A percentile compares a stretch with the other conserved stretches of the same genome.
phyloP scores from a whole-genome alignment of 306 rosid species.

The Mucuna pruriens region DNA sequence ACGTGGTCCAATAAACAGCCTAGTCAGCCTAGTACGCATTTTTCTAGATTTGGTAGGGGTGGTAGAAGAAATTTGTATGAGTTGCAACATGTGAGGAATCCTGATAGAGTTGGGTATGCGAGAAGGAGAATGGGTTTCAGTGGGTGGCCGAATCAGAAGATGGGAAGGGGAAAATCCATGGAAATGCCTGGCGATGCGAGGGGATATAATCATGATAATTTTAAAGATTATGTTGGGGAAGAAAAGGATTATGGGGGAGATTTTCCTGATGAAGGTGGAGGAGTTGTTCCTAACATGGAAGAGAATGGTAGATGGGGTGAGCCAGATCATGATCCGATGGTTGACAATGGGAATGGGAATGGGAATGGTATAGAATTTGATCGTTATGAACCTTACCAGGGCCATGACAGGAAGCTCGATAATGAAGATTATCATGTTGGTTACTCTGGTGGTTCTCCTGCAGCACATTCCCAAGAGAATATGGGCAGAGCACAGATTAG shows the following conservation, averaged over 20 bases:
- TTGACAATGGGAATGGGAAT: conserved; percentile 36
- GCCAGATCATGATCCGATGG: conserved; percentile 40
- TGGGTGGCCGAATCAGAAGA: conserved; percentile 44
- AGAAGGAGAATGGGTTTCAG: conserved; percentile 39
- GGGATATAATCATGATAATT: conserved; percentile 29
- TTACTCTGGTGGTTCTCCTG: conserved; percentile 46
- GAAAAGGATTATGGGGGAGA: conserved; percentile 40
- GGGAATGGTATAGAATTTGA: conserved; percentile 48
- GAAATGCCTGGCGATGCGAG: conserved; percentile 41
- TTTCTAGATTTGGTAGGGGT: conserved; percentile 46
- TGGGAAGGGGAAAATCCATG: conserved; percentile 45
- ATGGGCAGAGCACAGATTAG: conserved; percentile 26
- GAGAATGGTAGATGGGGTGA: conserved; percentile 61
- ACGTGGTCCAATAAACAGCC: conserved; percentile 74
- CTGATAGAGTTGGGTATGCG: conserved; percentile 32
- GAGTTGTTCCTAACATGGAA: conserved; percentile 35
- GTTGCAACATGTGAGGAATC: conserved; percentile 37
- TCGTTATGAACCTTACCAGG: conserved; percentile 58
- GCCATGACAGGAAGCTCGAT: conserved; percentile 50
- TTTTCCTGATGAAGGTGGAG: conserved; percentile 46
- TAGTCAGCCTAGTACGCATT: conserved; percentile 54
- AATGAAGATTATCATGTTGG: conserved; percentile 43
- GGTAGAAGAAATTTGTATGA: conserved; percentile 35
- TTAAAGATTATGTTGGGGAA: conserved; percentile 42
- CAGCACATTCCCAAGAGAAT: conserved; percentile 42